Conservation (phyloP, 805 yeast species). For the Lipomyces kockii region DNA sequence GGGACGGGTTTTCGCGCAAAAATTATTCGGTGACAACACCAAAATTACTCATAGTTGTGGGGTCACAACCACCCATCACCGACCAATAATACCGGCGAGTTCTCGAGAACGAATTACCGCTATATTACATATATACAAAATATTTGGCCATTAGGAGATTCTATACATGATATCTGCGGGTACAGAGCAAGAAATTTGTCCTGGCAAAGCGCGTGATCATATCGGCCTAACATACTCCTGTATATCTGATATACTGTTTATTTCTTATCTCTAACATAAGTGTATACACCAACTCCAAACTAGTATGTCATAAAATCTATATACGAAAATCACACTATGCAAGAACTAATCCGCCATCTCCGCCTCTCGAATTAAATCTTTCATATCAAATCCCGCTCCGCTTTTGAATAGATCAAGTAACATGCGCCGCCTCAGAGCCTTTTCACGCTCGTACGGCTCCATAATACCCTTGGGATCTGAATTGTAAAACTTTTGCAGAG, state of each 20-base stretch:
- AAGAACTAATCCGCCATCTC: slow-evolving; percentile 63
- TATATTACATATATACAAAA: too few relatives aligned
- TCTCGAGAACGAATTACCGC: too few relatives aligned
- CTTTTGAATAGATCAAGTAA: slow-evolving; percentile 69
- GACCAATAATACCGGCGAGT: too few relatives aligned
- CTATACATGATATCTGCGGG: too few relatives aligned
- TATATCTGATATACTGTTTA: too few relatives aligned
- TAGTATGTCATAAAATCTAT: neutral
- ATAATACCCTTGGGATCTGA: slow-evolving; percentile 55
- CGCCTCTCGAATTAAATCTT: slow-evolving; percentile 70
- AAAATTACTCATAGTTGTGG: too few relatives aligned
- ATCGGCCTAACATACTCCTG: too few relatives aligned
- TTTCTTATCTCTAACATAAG: neutral
- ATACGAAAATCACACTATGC: neutral
- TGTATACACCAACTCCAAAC: neutral
- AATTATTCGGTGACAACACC: neutral
- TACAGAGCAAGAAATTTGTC: too few relatives aligned
- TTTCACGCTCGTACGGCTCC: slow-evolving; percentile 52
- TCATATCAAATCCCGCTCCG: slow-evolving; percentile 72
- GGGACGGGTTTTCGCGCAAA: neutral
- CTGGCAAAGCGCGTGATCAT: too few relatives aligned
- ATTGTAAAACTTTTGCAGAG: slow-evolving; percentile 75
- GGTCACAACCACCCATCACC: too few relatives aligned
- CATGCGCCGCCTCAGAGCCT: slow-evolving; percentile 52
- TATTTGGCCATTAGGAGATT: too few relatives aligned